These are phyloP conservation scores for Penicillium malachiteum DNA, from an alignment of 495 filamentous ascomycete species.

Conservation along the genomic window DNA sequence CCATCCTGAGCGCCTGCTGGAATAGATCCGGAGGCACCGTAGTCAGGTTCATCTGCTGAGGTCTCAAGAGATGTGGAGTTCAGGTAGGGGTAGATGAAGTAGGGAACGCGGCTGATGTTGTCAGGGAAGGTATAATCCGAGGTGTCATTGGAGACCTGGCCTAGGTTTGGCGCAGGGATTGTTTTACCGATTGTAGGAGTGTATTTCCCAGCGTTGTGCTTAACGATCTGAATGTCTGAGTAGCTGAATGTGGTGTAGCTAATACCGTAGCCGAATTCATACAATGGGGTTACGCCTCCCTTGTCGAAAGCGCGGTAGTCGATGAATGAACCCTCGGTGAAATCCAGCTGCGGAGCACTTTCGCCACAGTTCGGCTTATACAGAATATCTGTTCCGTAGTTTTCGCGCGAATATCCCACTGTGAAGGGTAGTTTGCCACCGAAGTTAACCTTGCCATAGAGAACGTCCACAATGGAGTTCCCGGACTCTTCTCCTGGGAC, in stretches of 20 bases:
- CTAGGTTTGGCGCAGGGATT: neutral
- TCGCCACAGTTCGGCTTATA: conserved; percentile 40
- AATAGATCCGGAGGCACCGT: conserved; percentile 42
- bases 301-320: conserved; percentile 70
- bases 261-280: conserved; percentile 68
- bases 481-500: conserved; percentile 61
- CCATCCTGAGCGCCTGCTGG: conserved; percentile 4
- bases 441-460: conserved; percentile 60
- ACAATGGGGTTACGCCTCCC: conserved; percentile 57
- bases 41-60: conserved; percentile 34
- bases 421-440: conserved; percentile 72
- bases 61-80: conserved; percentile 1
- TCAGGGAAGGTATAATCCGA: neutral
- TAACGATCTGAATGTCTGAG: conserved; percentile 36
- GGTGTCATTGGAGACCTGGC: neutral
- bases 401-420: conserved; percentile 59
- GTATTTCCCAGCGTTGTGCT: neutral
- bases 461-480: conserved; percentile 51
- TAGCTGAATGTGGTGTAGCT: conserved; percentile 65
- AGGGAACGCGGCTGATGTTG: neutral
- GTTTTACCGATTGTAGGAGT: neutral
- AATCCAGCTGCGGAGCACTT: conserved; percentile 48
- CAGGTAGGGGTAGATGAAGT: conserved; percentile 5
- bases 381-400: conserved; percentile 55
- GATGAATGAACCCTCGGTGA: conserved; percentile 61